phyloP scores from a whole-genome alignment of 1,284 basidiomycete genomes.

The Cystobasidium sp. region DNA sequence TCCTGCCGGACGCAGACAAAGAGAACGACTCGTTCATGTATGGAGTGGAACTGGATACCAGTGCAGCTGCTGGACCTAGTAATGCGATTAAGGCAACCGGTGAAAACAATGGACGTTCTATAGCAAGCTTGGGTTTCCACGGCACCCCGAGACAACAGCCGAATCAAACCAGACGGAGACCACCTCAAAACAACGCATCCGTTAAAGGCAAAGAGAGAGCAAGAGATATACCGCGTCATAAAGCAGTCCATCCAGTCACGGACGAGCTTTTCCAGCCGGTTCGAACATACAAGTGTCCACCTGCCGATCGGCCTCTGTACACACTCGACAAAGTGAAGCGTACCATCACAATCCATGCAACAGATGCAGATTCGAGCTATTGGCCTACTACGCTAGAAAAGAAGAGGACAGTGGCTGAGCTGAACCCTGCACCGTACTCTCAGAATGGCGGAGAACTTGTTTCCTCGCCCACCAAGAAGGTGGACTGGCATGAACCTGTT shows the following conservation, averaged over 20 bases:
- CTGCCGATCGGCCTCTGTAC: slow-evolving; percentile 22
- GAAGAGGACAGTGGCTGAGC: neutral
- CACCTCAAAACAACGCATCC: neutral
- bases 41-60: slow-evolving; percentile 19
- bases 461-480: neutral
- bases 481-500: slow-evolving; percentile 34
- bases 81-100: neutral
- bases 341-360: slow-evolving; percentile 38
- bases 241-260: neutral
- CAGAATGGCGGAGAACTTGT: neutral
- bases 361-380: slow-evolving; percentile 26
- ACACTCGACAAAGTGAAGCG: slow-evolving; percentile 5
- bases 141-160: neutral
- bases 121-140: slow-evolving; percentile 4
- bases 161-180: neutral
- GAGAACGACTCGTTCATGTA: slow-evolving; percentile 3
- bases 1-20: neutral
- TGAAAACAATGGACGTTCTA: neutral
- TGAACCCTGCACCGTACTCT: neutral
- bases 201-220: slow-evolving; percentile 18
- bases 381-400: slow-evolving; percentile 23
- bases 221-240: neutral
- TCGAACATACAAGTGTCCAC: slow-evolving; percentile 20
- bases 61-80: neutral
- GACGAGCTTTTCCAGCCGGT: slow-evolving; percentile 8